Base-by-base conservation (phyloP, 495 filamentous ascomycete species). In the Penicillium diatomitis region DNA sequence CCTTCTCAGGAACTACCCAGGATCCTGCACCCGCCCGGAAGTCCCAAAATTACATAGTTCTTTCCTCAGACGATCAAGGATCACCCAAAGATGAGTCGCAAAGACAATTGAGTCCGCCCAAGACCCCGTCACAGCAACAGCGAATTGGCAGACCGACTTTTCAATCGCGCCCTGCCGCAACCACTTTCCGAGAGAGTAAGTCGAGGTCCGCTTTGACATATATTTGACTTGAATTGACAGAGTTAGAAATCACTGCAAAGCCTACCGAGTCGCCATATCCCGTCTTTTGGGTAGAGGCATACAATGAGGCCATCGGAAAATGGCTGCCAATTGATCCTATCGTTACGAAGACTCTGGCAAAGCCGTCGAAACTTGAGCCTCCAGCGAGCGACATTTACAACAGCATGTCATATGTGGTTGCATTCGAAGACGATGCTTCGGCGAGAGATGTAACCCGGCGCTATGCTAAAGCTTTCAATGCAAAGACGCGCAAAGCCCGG, bases 201-300 rank as follows among this genome's bases (percentile, higher is more conserved):
- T 53, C 20, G 20, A 20, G 20, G 20, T 20, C 20, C 20, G 20
- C 20, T 2, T 20, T 20, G 1, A 20, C 20, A 2, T 20, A 20
- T 20, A 2, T 20, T 20, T 20, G 20, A 20, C 20, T 20, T 20
- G 20, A 20, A 20, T 20, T 20, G 20, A 20, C 20, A 20, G 20
- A 20, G 20, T 20, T 20, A 20, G 20, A 20, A 20, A 20, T 20
- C 20, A 0, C 20, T 20, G 20, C 61, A 12, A 34, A 39, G 4
- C 48, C 52, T 4, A 58, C 61, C 20, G 62, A 70, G 5, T 91
- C 88, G 3, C 62, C 76, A 2, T 86, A 81, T 52, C 94, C 92
- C 0, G 69, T 97, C 4, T 96, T 86, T 61, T 98, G 92, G 92
- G 83, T 96, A 2, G 92, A 98, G 66, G 84, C 86, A 3, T 88